Evolutionary conservation across 805 yeast genomes (phyloP), one percentile per base, ranked within the genome.

Genomic region (Cephaloascus albidus): DNA sequence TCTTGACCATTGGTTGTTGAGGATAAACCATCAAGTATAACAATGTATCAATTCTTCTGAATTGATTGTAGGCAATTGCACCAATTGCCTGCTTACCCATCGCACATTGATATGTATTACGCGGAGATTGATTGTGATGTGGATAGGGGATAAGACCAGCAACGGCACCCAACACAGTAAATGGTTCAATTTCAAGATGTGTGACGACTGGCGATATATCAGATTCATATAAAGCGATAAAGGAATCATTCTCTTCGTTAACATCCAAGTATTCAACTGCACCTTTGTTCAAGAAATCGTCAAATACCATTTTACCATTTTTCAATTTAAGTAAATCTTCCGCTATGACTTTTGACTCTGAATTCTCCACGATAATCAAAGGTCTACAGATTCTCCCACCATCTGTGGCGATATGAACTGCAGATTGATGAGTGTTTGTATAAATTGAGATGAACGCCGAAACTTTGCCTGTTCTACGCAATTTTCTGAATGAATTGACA

Each of bases 71-170:
- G 10, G 95, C 96, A 62, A 93, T 93, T 2, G 97, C 97, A 50
- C 98, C 98, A 61, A 93, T 90, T n/a, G 98, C 98, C 67, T 93
- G 98, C 64, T 87, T 87, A 78, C 96, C 95, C 95, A 85, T 85
- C 56, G 95, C 95, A 72, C 94, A 85, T 62, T 85, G 95, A 63
- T 85, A 85, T 3, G 95, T 85, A 61, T 85, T 85, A 70, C 95
- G 78, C 35, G 95, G 95, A 3, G 94, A 84, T 63, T 85, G 95
- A 63, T 85, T 85, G 58, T 85, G 95, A 55, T 85, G 95, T 36
- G 95, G 95, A 54, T 86, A 85, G 16, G 95, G 95, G 68, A 85
- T 85, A 50, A 85, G 70, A 20, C 95, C 95, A 0, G 95, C 96
- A 40, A 86, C 95, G 0, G 95, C 96, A 41, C 96, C 96, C 26